Percentiles rank a stretch among this genome's conserved stretches.
Evolutionary conservation across 2,329 filamentous ascomycete genomes (phyloP).

Genomic region (Trichoderma atrobrunneum): DNA sequence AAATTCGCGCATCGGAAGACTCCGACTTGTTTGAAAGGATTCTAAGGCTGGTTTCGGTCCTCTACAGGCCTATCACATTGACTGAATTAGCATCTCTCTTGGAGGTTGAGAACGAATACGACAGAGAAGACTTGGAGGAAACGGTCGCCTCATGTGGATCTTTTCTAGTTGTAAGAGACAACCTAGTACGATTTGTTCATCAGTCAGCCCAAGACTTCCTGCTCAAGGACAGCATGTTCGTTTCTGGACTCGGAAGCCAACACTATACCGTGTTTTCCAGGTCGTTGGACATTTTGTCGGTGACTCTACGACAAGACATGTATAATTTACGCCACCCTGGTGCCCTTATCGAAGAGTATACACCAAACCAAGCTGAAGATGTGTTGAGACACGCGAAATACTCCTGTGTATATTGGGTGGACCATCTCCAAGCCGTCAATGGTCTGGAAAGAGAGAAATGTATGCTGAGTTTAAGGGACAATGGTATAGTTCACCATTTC

Average conservation of each 20-base stretch:
- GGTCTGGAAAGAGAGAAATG: neutral
- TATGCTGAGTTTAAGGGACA: neutral
- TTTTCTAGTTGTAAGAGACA: conserved; percentile 37
- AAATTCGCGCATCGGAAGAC: conserved; percentile 31
- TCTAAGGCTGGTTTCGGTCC: conserved; percentile 30
- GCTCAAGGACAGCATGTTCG: conserved; percentile 23
- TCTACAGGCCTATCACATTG: conserved; percentile 37
- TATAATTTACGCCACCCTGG: conserved; percentile 28
- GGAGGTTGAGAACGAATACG: neutral
- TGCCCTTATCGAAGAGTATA: neutral
- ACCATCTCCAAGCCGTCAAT: conserved; percentile 19
- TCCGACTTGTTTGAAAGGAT: conserved; percentile 33
- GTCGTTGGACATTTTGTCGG: conserved; percentile 17
- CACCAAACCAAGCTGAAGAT: conserved; percentile 4
- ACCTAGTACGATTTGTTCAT: conserved; percentile 38
- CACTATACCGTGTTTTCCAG: neutral
- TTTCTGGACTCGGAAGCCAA: conserved; percentile 20
- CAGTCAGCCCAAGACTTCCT: conserved; percentile 46
- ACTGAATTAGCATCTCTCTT: conserved; percentile 26
- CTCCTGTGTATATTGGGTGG: conserved; percentile 26
- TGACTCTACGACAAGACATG: conserved; percentile 18
- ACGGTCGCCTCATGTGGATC: conserved; percentile 34
- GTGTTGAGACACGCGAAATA: conserved; percentile 21
- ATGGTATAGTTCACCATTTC: conserved; percentile 31
- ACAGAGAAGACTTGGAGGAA: conserved; percentile 14